Evolutionary conservation across 176 grass and related monocot genomes (phyloP), one percentile per base, ranked within the genome.

Genomic region (Ensete ventricosum): DNA sequence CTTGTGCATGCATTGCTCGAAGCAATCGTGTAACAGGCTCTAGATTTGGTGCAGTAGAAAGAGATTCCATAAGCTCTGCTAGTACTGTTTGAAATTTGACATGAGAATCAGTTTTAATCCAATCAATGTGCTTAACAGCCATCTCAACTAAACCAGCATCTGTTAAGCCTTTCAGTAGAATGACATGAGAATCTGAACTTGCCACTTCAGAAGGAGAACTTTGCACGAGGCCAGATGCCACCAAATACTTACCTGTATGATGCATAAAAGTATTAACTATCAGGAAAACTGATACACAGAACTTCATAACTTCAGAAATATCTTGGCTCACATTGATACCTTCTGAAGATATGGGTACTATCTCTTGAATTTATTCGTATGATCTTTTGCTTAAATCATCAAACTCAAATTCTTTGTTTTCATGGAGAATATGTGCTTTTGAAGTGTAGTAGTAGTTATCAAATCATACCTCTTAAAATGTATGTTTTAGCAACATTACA

Each of bases 111-210:
- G 13, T 82, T 24, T 63, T 86, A 17, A 88, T 43, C 83, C 87
- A 90, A 78, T 82, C 78, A 83, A 97, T 81, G 70, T 97, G 89
- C 60, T 88, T 74, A 81, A 88, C 26, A 75, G 87, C 85, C 85
- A 90, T 85, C 52, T 92, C 90, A 76, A 88, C 69, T 83, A 90
- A 68, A 55, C 88, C 90, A 52, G 77, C 81, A 77, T 87, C 82
- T 49, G 75, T 88, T 80, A 92, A 82, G 49, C 80, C 66, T 75
- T 88, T 97, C 59, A 97, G 79, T 52, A 92, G 73, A 73, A 92
- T 88, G 50, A 92, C 50, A 73, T 97, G 85, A 54, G 93, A 81
- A 77, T 79, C 77, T 20, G 48, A 79, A 49, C 60, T 86, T 71
- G 84, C 77, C 64, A 82, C 63, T 83, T 82, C 78, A 19, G 85